Evolutionary conservation across 169 alveolate species (phyloP).

Genomic region (Blepharisma undulans): DNA sequence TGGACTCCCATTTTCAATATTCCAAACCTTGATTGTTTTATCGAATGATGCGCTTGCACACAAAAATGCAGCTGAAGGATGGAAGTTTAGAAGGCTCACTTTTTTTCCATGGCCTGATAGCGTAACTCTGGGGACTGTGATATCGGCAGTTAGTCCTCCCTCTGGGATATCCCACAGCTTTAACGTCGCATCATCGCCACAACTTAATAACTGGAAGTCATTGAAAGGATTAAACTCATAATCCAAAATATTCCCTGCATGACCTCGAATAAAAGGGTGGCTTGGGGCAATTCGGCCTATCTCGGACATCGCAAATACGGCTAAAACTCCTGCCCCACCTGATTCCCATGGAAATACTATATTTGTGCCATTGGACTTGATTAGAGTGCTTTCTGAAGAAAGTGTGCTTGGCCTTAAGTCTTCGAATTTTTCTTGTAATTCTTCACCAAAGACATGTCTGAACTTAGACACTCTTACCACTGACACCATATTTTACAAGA

Average conservation of each 20-base stretch:
- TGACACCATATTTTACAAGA: conserved; percentile 26
- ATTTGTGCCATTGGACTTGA: conserved; percentile 55
- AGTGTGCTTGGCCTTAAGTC: conserved; percentile 44
- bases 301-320: conserved; percentile 49
- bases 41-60: conserved; percentile 68
- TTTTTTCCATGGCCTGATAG: conserved; percentile 68
- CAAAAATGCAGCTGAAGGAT: conserved; percentile 66
- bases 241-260: conserved; percentile 68
- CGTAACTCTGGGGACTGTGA: conserved; percentile 52
- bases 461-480: conserved; percentile 24
- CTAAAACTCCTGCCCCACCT: conserved; percentile 60
- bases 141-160: conserved; percentile 67
- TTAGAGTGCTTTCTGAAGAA: conserved; percentile 49
- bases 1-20: conserved; percentile 54
- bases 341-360: conserved; percentile 54
- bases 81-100: conserved; percentile 63
- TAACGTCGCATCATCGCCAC: conserved; percentile 69
- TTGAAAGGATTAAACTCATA: conserved; percentile 76
- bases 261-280: conserved; percentile 71
- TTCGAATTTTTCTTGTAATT: conserved; percentile 42
- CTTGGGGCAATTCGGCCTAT: conserved; percentile 43
- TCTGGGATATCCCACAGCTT: conserved; percentile 73
- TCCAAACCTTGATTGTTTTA: conserved; percentile 71
- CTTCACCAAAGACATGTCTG: conserved; percentile 49
- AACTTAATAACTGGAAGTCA: conserved; percentile 64